These are phyloP conservation scores for Lactuca sativa DNA, from an alignment of 129 eudicot genomes.

Conservation along the genomic window DNA sequence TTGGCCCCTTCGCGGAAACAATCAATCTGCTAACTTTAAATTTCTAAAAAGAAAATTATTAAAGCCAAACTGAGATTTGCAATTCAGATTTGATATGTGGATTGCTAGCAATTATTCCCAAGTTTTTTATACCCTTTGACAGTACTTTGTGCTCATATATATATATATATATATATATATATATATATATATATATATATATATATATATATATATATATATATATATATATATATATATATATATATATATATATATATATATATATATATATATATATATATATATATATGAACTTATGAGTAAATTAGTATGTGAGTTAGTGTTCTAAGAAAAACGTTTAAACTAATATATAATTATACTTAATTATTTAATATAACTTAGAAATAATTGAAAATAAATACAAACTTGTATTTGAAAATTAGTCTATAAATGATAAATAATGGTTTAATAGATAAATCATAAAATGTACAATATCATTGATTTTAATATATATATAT, in stretches of 20 bases:
- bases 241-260: no score
- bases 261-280: no score
- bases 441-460: background rate
- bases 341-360: background rate
- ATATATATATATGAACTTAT: no score
- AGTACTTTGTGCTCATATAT: background rate
- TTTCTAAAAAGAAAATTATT: background rate
- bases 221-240: no score
- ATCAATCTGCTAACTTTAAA: background rate
- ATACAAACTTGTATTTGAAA: background rate
- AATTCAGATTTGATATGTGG: constrained; percentile 5
- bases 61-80: constrained; percentile 16
- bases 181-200: no score
- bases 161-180: background rate
- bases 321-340: no score
- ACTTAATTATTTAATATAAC: no score
- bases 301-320: no score
- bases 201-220: no score
- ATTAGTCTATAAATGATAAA: background rate
- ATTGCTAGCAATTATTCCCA: background rate
- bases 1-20: constrained; percentile 4
- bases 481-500: no score
- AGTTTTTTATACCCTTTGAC: background rate
- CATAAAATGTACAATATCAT: background rate
- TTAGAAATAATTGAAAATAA: no score